Base-by-base conservation (phyloP, 2,329 filamentous ascomycete species). In the Aureobasidium melanogenum region DNA sequence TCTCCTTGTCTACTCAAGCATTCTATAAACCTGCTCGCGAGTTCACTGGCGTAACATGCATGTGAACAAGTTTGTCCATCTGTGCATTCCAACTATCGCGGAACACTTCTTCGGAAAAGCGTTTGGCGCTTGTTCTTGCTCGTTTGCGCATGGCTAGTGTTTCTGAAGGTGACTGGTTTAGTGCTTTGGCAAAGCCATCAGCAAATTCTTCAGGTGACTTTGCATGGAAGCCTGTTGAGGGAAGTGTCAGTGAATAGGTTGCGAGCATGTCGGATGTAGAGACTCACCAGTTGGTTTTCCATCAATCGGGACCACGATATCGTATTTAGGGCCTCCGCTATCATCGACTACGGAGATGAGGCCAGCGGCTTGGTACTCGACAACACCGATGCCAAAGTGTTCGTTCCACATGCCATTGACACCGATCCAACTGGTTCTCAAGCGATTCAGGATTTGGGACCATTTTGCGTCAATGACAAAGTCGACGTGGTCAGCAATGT, bases 351-450 rank as follows among this genome's bases (percentile, higher is more conserved):
- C 92, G 5, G 88, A 86, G 62, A 99, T 91, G 62, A 99, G 79
- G 1, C 94, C 94, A 0, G 94, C 94, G 4, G 94, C 94, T 72
- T 97, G 92, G 71, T 97, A 99, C 78, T 99, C 94, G 43, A 99
- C 94, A 17, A 97, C 92, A 1, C 94, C 94, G 63, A 99, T 99
- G 24, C 94, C 94, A 72, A 99, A 99, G 74, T 99, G 94, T 77
- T 99, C 94, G 72, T 97, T 97, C 93, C 94, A 99, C 94, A 99
- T 99, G 69, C 89, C 91, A 68, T 99, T 99, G 32, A 96, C 91
- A 54, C 94, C 94, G 1, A 99, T 84, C 19, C 85, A 93, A 4
- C 88, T 86, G 64, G 80, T 85, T 58, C 84, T 79, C 63, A 97
- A 79, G 84, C 89, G 91, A 34, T 88, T 82, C 10, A 97, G 79